Evolutionary conservation across 139 green algal species (phyloP).

Genomic region (Parachlorella kessleri): DNA sequence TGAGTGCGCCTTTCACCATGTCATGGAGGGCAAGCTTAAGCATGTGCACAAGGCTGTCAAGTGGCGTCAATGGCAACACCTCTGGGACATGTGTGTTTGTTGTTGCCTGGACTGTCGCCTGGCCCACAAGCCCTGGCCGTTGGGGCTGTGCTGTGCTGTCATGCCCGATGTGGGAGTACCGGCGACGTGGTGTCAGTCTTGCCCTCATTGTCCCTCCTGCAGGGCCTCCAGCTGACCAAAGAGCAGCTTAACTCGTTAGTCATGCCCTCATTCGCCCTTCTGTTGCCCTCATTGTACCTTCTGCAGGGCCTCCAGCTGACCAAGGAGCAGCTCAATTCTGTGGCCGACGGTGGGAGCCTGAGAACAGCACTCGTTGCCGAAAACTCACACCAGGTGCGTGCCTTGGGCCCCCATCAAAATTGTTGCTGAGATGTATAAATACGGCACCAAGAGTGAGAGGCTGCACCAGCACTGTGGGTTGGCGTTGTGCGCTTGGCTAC

Average conservation of each 20-base stretch:
- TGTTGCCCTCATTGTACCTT: neutral
- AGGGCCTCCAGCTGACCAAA: conserved; percentile 38
- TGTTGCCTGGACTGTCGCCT: too few relatives aligned
- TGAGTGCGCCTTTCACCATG: too few relatives aligned
- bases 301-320: conserved; percentile 25
- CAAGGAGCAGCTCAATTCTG: conserved; percentile 43
- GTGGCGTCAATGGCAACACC: too few relatives aligned
- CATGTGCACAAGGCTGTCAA: too few relatives aligned
- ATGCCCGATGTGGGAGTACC: neutral
- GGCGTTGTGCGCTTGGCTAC: neutral
- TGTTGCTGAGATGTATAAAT: neutral
- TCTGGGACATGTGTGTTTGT: too few relatives aligned
- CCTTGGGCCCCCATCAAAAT: neutral
- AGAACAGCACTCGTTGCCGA: conserved; percentile 19
- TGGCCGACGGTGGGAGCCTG: conserved; percentile 18
- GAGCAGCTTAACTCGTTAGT: conserved; percentile 32
- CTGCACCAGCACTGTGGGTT: neutral
- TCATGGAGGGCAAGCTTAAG: too few relatives aligned
- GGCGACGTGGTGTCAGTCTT: neutral
- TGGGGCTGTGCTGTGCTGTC: neutral
- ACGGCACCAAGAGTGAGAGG: neutral
- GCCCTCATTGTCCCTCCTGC: neutral
- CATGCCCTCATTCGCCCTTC: neutral
- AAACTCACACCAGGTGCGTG: conserved; percentile 22
- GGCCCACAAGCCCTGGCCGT: conserved; percentile 5